Conservation (phyloP, 139 green algal species). For the Coelastrella sp. region DNA sequence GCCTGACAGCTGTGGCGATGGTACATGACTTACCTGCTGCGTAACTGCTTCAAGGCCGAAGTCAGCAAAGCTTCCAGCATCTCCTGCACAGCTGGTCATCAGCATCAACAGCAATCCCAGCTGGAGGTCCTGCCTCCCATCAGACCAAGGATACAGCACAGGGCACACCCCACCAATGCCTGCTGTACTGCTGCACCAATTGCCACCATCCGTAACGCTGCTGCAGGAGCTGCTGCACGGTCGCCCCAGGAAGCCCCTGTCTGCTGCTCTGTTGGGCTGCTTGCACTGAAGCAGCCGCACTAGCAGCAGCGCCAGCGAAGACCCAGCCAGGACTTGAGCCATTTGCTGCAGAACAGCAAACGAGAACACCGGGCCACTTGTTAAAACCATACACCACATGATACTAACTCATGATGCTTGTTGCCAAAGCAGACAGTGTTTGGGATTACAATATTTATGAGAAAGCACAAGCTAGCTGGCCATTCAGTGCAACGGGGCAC, state of each 20-base stretch:
- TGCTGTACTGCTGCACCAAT: neutral
- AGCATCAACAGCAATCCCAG: constrained; percentile 42
- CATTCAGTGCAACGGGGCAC: too few relatives aligned
- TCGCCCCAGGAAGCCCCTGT: constrained; percentile 17
- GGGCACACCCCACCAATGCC: neutral
- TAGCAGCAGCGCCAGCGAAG: constrained; percentile 37
- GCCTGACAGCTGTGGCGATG: neutral
- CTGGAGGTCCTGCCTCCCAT: constrained; percentile 42
- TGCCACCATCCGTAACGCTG: neutral
- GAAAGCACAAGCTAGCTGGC: too few relatives aligned
- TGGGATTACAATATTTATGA: too few relatives aligned
- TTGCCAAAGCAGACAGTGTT: too few relatives aligned
- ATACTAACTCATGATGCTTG: too few relatives aligned
- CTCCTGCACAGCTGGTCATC: constrained; percentile 30
- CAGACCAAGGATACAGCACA: constrained; percentile 29
- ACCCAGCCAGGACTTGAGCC: constrained; percentile 27
- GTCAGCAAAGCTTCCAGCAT: constrained; percentile 22
- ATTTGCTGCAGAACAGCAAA: constrained; percentile 32
- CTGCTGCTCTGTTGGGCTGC: constrained; percentile 18
- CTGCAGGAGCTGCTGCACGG: constrained; percentile 6
- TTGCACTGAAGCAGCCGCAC: constrained; percentile 44
- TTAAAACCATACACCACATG: too few relatives aligned
- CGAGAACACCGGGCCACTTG: too few relatives aligned
- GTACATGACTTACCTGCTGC: constrained; percentile 15
- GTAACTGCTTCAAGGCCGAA: constrained; percentile 23